A percentile compares a stretch with the other conserved stretches of the same genome.
Evolutionary conservation across 495 filamentous ascomycete genomes (phyloP).

Genomic region (Staphylotrichum longicolle): DNA sequence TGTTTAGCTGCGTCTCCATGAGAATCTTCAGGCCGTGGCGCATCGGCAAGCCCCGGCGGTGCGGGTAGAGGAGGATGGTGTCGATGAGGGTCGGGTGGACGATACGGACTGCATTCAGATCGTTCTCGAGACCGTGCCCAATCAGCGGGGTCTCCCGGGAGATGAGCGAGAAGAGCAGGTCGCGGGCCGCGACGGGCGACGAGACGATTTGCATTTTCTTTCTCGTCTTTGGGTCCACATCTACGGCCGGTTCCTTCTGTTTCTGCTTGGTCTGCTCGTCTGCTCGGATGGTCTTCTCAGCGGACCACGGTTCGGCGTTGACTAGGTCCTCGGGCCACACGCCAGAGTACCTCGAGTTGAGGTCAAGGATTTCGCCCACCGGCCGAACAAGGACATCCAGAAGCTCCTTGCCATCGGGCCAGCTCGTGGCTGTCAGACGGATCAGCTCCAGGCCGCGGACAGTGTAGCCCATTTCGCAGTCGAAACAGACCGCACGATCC

Average conservation of each 20-base stretch:
- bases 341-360: constrained; percentile 88
- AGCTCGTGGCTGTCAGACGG: constrained; percentile 80
- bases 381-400: constrained; percentile 86
- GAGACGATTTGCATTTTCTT: constrained; percentile 62
- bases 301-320: constrained; percentile 61
- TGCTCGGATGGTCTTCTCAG: constrained; percentile 8
- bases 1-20: constrained; percentile 59
- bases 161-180: constrained; percentile 67
- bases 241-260: background rate
- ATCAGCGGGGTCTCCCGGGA: constrained; percentile 75
- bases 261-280: background rate
- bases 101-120: constrained; percentile 77
- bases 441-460: constrained; percentile 82
- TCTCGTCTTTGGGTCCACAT: background rate
- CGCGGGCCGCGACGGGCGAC: constrained; percentile 68
- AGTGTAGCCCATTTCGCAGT: constrained; percentile 98
- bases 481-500: constrained; percentile 66
- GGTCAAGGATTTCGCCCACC: constrained; percentile 77
- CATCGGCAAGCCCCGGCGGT: constrained; percentile 68
- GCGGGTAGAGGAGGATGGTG: constrained; percentile 80
- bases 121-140: constrained; percentile 93
- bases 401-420: constrained; percentile 71
- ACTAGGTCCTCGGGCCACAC: constrained; percentile 71
- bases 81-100: constrained; percentile 85
- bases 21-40: constrained; percentile 73